Evolutionary conservation across 768 basidiomycete species (phyloP), one percentile per base, ranked within the genome.

Genomic region (Phanerochaete carnosa): DNA sequence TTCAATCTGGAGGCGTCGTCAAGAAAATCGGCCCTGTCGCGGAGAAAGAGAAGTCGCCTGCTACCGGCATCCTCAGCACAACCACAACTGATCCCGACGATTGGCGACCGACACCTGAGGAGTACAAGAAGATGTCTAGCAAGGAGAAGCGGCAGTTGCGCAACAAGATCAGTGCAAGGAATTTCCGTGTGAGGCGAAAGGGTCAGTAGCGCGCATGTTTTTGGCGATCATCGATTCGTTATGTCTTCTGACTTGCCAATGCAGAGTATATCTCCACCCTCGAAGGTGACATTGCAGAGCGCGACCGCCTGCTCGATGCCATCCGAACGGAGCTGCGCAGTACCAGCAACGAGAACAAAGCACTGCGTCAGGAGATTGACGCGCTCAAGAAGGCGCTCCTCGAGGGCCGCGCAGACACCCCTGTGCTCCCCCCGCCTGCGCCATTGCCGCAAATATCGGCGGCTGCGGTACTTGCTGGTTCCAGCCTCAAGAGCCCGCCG

Each of bases 111-210:
- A 83, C 86, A 3, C 89, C 94, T 0, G 96, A 97, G 65, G 94
- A 95, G 63, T 97, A 98, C 77, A 88, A 92, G 70, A 98, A 94
- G 74, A 90, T 99, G 84, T 86, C 86, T 5, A 89, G 87, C 68
- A 98, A 96, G 77, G 95, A 98, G 79, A 98, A 98, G 75, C 78
- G 97, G 9, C 96, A 98, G 73, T 77, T 98, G 45, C 74, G 96
- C 54, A 99, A 99, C 78, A 99, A 99, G 86, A 94, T 98, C 66
- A 90, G 88, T 65, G 96, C 96, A 0, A 78, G 95, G 57, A 97
- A 96, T 72, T 98, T 98, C 76, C 82, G 96, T n/a, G 92, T 94
- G 29, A 78, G 96, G 37, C 80, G 95, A 73, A 98, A 98, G 79
- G 95, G 93, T 91, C 29, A 50, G 74, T 43, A 35, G 15, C 19